Base-by-base conservation (phyloP, 164 flowering plant species). In the Taxillus chinensis region DNA sequence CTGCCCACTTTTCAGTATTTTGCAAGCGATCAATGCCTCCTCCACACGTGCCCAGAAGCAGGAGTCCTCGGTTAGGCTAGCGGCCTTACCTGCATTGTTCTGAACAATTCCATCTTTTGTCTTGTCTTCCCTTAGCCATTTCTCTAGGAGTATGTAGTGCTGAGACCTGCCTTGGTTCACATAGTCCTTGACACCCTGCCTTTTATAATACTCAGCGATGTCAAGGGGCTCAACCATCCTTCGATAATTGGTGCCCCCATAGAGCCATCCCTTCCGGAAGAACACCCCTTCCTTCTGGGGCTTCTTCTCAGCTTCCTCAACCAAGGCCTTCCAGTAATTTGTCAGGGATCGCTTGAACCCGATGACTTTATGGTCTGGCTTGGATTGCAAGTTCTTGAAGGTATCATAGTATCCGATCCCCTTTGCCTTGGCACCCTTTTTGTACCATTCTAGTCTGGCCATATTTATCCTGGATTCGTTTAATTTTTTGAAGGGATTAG, bases 41-140 rank as follows among this genome's bases (percentile, higher is more conserved):
- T 82, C 84, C 17, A 82, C 81, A 49, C 71, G 42, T 37, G 77
- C 84, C 84, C 86, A 82, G 45, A 82, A 80, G 61, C 77, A 74
- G 39, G 86, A 80, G 78, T 80, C 81, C 62, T 71, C 79, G 0
- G 86, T 82, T 16, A 80, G 48, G 53, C 55, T 45, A 43, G 15
- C 7, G 7, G 65, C 64, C 50, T 46, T 55, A 7, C 51, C 63
- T 39, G 55, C 13, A 6, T 45, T 58, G 48, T 59, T 67, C 11
- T 10, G 4, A 15, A 49, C 41, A 41, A 40, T 9, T 14, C 7
- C 38, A 9, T 37, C 14, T 8, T 61, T 56, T 49, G 37, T 73
- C 39, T 37, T 64, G 43, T 43, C 66, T 5, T 70, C 70, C 3
- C 70, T 60, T 40, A 57, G 64, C 86, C 76, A 80, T 50, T 73